Evolutionary conservation across 2,329 filamentous ascomycete genomes (phyloP), one percentile per base, ranked within the genome.

Genomic region (Neoarthrinium moseri): DNA sequence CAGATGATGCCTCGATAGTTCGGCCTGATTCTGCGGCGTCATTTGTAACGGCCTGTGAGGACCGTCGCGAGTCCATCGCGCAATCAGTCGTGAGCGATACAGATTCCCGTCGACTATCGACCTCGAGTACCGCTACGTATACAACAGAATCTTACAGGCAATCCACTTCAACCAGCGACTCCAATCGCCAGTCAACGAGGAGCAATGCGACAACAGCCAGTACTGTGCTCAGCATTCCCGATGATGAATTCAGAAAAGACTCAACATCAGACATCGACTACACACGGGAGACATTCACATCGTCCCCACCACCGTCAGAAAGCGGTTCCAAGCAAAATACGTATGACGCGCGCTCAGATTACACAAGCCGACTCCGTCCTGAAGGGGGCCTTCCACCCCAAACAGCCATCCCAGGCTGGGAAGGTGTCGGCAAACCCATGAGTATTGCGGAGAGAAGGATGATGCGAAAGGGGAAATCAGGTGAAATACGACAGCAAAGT

Each of bases 371-470:
- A n/a, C n/a, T n/a, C n/a, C n/a, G n/a, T n/a, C n/a, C n/a, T n/a
- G n/a, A n/a, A n/a, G n/a, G n/a, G n/a, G n/a, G n/a, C n/a, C n/a
- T n/a, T n/a, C n/a, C n/a, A n/a, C n/a, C n/a, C n/a, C n/a, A n/a
- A n/a, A n/a, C n/a, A n/a, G n/a, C n/a, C n/a, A n/a, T n/a, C n/a
- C n/a, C n/a, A n/a, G n/a, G n/a, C n/a, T n/a, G n/a, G n/a, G n/a
- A n/a, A n/a, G n/a, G n/a, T n/a, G n/a, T n/a, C n/a, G n/a, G n/a
- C 33, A 33, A 44, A 27, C 22, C 32, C n/a, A 21, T 39, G 44
- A 55, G 49, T 26, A 56, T 59, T 13, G 18, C 51, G 5, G 55
- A 57, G 39, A 50, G 54, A 27, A 51, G 58, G 21, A 48, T 54
- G 26, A 56, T 51, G 22, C 52, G 57, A 15, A 55, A 54, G 36